phyloP scores from a whole-genome alignment of 139 green algal genomes.

The Tetradesmus obliquus region DNA sequence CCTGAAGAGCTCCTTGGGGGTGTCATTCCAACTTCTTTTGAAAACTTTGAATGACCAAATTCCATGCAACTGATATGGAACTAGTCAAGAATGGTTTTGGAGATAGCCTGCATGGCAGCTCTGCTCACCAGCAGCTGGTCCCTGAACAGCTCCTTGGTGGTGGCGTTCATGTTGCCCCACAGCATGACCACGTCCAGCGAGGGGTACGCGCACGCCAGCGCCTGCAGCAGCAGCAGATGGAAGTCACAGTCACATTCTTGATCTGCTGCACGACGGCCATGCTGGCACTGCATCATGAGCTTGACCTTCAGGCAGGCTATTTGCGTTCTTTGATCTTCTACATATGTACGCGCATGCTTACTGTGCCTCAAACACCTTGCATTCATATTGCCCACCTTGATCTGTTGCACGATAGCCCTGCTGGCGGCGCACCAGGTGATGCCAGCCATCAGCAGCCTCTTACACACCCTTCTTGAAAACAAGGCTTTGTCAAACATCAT shows the following conservation, averaged over 20 bases:
- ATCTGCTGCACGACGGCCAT: too few relatives aligned
- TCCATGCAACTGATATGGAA: neutral
- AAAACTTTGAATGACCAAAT: neutral
- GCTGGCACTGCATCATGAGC: too few relatives aligned
- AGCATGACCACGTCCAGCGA: slow-evolving; percentile 20
- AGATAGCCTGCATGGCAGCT: neutral
- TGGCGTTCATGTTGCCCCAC: slow-evolving; percentile 39
- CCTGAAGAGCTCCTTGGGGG: neutral
- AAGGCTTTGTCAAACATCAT: too few relatives aligned
- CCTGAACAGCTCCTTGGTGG: slow-evolving; percentile 41
- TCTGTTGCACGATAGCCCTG: neutral
- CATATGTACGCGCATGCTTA: too few relatives aligned
- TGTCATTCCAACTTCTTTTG: neutral
- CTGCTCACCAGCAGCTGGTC: slow-evolving; percentile 29
- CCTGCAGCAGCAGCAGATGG: neutral
- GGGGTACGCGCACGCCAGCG: slow-evolving; percentile 8
- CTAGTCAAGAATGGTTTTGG: neutral
- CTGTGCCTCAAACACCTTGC: too few relatives aligned
- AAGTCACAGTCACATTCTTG: neutral
- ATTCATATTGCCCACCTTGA: neutral
- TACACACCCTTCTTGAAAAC: too few relatives aligned
- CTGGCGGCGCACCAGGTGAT: neutral
- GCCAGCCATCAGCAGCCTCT: too few relatives aligned
- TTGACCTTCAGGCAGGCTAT: too few relatives aligned
- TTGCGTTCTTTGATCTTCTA: too few relatives aligned